Base-by-base conservation (phyloP, 495 filamentous ascomycete genomes). In the Talaromyces adpressus region DNA sequence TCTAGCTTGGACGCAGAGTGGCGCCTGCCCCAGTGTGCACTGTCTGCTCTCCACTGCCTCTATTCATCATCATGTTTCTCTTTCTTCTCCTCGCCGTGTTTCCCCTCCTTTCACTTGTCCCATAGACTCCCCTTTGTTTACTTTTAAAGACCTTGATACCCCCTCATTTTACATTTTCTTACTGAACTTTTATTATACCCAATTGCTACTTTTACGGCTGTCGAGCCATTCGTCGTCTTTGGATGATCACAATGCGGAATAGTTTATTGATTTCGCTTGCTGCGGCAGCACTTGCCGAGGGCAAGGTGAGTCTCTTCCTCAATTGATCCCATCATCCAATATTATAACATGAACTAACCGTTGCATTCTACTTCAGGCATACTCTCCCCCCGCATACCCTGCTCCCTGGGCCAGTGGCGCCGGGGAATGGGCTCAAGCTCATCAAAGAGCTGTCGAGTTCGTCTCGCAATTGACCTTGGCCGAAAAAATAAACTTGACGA, bases 401-500 rank as follows among this genome's bases (percentile, higher is more conserved):
- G 91, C 90, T 9, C 91, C 92, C 76, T 93, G 93, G 89, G 81
- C 85, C 65, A 80, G 82, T 57, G 83, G 86, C 30, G 82, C 86
- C 6, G 85, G 82, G 52, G 88, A 86, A 36, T 96, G 92, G 92
- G 80, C 84, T 45, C 86, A 88, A 4, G 91, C 91, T 11, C 92
- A 96, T 70, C 74, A 71, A 36, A 88, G 91, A 67, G 92, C 92
- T 5, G 84, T 84, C 64, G 82, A 78, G 0, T 93, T 96, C 64
- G 92, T 97, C 41, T 88, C 86, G 6, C 85, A 91, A 74, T 77
- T 97, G 72, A 97, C 92, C 0, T 75, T 97, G 63, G 75, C 87
- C 11, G 92, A 97, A 79, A 97, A 97, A 80, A 89, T 96, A 71
- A 97, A 97, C 69, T 68, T 97, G 63, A 96, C 92, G 1, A 96